Evolutionary conservation across 352 stramenopile species (phyloP), one percentile per base, ranked within the genome.

Genomic region (Pythium diclinum): DNA sequence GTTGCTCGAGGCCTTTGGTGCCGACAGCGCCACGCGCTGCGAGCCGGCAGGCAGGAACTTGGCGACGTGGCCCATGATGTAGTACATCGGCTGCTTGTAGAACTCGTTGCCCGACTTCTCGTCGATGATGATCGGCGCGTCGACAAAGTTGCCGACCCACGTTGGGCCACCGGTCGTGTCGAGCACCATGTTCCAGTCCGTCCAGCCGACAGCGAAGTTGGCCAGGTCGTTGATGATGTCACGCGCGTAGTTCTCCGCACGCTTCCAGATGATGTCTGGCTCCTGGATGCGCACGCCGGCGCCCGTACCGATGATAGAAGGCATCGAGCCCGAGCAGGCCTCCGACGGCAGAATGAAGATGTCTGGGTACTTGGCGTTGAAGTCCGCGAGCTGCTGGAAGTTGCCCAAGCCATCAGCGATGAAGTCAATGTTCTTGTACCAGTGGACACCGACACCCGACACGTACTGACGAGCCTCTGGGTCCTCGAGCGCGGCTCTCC

Each of bases 111-210:
- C 73, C 17, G 71, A 68, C 34, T 73, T 54, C 56, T 89, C 75
- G 52, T 88, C 75, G 2, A 89, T 65, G 17, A 93, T 55, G 60
- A 95, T 88, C 0, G 86, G 82, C 14, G 83, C 68, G 52, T 94
- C 87, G 16, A 87, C 67, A 3, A 69, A 25, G 61, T 93, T 92
- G 25, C 72, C 56, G 21, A 78, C 66, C 77, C 88, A 91, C 30
- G 79, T 92, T 2, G 89, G 89, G 0, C 87, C 89, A 40, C 79
- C 79, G 4, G 56, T 75, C 36, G 70, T 78, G 72, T 89, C 75
- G 19, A 97, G 81, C 53, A 82, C 69, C 25, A 96, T 51, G 63
- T 97, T 97, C 86, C 87, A 96, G 74, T 96, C 85, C 19, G 72
- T 89, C 87, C 88, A 97, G 17, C 82, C 85, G 1, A 65, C 65